These are phyloP conservation scores for Plasmopara halstedii DNA, from an alignment of 352 stramenopile species.

Conservation along the genomic window DNA sequence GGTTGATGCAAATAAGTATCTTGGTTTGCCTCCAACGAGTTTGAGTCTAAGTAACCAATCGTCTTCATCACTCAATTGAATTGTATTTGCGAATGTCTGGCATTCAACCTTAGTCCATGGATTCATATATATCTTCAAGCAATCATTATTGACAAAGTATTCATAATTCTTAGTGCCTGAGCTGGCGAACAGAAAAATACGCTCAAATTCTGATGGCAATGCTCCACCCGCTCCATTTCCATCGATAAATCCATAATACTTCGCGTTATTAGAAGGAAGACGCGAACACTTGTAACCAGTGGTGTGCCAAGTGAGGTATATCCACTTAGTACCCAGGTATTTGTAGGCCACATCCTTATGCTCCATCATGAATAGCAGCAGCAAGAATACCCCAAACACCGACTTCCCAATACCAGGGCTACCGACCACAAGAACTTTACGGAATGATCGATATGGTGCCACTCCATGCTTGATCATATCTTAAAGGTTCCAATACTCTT, in stretches of 20 bases:
- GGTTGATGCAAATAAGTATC: too few relatives aligned
- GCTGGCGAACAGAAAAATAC: conserved; percentile 18
- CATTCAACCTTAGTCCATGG: conserved; percentile 22
- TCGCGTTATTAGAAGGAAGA: background rate
- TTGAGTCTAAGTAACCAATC: conserved; percentile 16
- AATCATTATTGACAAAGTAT: conserved; percentile 13
- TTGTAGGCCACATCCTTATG: conserved; percentile 16
- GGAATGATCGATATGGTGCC: background rate
- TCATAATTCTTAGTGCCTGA: conserved; percentile 17
- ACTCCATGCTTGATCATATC: conserved; percentile 2
- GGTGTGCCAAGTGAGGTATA: conserved; percentile 8
- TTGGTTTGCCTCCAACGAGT: conserved; percentile 18
- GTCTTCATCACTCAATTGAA: conserved; percentile 11
- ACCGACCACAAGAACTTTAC: conserved; percentile 10
- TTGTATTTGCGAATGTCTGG: conserved; percentile 7
- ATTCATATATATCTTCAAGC: conserved; percentile 24
- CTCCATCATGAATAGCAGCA: background rate
- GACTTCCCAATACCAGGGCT: conserved; percentile 18
- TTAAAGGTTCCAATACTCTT: too few relatives aligned
- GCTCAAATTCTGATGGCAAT: background rate
- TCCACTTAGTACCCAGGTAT: background rate
- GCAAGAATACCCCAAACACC: conserved; percentile 8
- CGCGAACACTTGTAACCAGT: conserved; percentile 4
- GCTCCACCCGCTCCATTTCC: background rate
- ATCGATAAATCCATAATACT: conserved; percentile 13